Conservation (phyloP, 2,329 filamentous ascomycete species). For the Xylariaceae sp. region DNA sequence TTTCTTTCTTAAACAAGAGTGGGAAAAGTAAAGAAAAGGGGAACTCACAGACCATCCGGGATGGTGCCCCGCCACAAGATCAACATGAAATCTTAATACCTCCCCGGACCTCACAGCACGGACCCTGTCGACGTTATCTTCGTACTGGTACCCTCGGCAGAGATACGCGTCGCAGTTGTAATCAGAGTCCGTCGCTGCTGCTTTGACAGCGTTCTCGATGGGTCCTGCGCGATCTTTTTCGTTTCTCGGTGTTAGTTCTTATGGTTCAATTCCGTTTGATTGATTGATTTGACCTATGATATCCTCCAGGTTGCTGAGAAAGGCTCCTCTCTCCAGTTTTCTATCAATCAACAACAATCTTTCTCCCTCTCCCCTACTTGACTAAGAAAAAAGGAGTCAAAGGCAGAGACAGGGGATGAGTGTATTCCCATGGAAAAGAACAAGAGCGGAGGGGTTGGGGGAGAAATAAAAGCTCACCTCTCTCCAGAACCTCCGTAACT, state of each 20-base stretch:
- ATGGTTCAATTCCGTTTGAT: neutral
- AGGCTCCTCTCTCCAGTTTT: too few relatives aligned
- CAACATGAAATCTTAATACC: conserved; percentile 33
- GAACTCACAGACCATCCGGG: conserved; percentile 27
- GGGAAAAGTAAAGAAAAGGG: too few relatives aligned
- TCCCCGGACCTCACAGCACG: conserved; percentile 30
- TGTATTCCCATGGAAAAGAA: too few relatives aligned
- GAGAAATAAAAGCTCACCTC: conserved; percentile 12
- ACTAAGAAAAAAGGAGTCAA: too few relatives aligned
- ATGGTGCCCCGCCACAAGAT: conserved; percentile 35
- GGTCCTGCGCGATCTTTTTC: conserved; percentile 23
- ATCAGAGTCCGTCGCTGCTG: conserved; percentile 17
- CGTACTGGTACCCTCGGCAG: conserved; percentile 30
- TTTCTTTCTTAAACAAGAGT: too few relatives aligned
- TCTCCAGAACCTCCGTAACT: conserved; percentile 19
- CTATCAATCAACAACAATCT: too few relatives aligned
- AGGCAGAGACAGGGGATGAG: too few relatives aligned
- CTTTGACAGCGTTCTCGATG: conserved; percentile 25
- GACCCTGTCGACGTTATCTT: conserved; percentile 27
- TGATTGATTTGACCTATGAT: too few relatives aligned
- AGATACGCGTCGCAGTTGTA: conserved; percentile 26
- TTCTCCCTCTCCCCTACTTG: too few relatives aligned
- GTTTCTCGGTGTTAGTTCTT: neutral
- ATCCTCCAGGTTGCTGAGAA: too few relatives aligned
- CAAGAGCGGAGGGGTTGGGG: neutral